These are phyloP conservation scores for Aphanomyces astaci DNA, from an alignment of 352 stramenopile species.

Conservation along the genomic window DNA sequence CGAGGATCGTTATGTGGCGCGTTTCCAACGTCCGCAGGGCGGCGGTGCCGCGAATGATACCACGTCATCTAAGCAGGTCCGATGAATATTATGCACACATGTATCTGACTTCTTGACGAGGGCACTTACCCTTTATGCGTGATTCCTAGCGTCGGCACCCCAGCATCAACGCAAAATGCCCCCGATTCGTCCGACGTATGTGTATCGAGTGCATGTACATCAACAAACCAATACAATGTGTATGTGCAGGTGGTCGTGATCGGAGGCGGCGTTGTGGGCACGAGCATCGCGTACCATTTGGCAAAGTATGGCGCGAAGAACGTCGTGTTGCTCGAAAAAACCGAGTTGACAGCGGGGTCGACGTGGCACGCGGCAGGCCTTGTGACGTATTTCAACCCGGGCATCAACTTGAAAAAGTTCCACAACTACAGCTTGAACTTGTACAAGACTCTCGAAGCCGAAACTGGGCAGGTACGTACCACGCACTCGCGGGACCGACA, in stretches of 20 bases:
- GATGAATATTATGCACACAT: too few species aligned
- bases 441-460: slow-evolving; percentile 14
- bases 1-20: neutral
- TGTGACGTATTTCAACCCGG: slow-evolving; percentile 28
- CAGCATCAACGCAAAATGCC: neutral
- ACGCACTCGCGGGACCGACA: neutral
- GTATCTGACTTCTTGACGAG: too few species aligned
- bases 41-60: neutral
- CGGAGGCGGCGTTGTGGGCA: slow-evolving; percentile 61
- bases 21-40: neutral
- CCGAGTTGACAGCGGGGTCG: slow-evolving; percentile 52
- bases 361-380: slow-evolving; percentile 44
- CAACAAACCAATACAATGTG: too few species aligned
- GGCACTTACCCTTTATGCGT: too few species aligned
- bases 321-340: slow-evolving; percentile 50
- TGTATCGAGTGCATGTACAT: too few species aligned
- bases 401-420: slow-evolving; percentile 30
- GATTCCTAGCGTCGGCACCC: too few species aligned
- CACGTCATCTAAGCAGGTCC: neutral
- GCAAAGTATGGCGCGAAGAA: slow-evolving; percentile 36
- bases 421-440: slow-evolving; percentile 27
- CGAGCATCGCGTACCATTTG: slow-evolving; percentile 57
- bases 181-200: slow-evolving; percentile 8
- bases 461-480: slow-evolving; percentile 5
- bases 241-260: slow-evolving; percentile 53